Percentiles rank a stretch among this genome's conserved stretches.
Conservation (phyloP, 2,329 filamentous ascomycete genomes). For the Aspergillus versicolor region DNA sequence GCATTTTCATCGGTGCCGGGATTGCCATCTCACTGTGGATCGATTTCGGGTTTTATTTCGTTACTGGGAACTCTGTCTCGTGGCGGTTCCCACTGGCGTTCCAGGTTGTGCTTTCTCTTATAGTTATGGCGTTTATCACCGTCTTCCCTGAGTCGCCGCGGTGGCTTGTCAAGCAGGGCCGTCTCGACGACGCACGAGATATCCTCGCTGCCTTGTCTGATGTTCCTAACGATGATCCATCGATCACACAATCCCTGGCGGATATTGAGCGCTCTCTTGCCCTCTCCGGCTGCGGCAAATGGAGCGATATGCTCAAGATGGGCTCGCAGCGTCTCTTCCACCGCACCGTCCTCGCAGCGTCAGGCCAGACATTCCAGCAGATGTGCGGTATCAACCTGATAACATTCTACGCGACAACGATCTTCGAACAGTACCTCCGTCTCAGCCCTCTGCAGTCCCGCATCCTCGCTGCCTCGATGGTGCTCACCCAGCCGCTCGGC, state of each 20-base stretch:
- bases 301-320: constrained; percentile 40
- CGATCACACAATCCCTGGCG: background rate
- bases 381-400: constrained; percentile 40
- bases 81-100: too few species aligned
- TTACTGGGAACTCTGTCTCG: too few species aligned
- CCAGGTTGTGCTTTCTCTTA: background rate
- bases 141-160: constrained; percentile 46
- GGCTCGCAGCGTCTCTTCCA: constrained; percentile 37
- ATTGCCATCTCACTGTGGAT: too few species aligned
- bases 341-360: constrained; percentile 32
- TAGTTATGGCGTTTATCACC: constrained; percentile 27
- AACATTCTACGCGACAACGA: constrained; percentile 36
- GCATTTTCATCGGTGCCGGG: too few species aligned
- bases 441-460: constrained; percentile 23
- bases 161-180: constrained; percentile 29
- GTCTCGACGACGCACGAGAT: background rate
- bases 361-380: constrained; percentile 38
- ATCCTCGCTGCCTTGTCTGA: background rate
- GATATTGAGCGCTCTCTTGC: constrained; percentile 41
- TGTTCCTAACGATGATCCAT: too few species aligned
- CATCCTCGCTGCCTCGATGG: constrained; percentile 31
- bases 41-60: too few species aligned
- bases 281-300: constrained; percentile 35
- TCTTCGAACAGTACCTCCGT: constrained; percentile 38
- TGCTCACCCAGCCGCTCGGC: constrained; percentile 37